A percentile compares a stretch with the other conserved stretches of the same genome.
Conservation (phyloP, 2,329 filamentous ascomycete genomes). For the Fusarium sp. region DNA sequence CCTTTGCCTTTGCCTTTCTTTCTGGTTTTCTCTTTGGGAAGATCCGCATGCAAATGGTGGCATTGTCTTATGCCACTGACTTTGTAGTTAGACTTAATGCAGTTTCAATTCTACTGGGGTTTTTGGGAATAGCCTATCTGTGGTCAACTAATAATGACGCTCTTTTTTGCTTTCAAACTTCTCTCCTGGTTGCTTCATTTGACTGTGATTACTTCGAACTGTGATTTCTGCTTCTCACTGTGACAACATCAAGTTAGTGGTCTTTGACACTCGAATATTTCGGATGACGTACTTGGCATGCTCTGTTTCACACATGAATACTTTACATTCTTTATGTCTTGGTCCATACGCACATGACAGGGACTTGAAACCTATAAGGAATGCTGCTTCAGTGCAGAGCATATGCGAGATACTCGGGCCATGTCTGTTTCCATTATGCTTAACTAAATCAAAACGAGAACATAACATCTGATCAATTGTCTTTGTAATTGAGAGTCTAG, state of each 20-base stretch:
- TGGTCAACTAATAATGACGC: slow-evolving; percentile 14
- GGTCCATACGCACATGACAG: background rate
- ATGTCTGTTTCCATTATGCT: too few species aligned
- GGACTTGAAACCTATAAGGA: background rate
- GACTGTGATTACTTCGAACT: too few species aligned
- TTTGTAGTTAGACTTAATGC: slow-evolving; percentile 30
- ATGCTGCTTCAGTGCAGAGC: background rate
- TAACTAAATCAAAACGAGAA: too few species aligned
- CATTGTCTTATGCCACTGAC: slow-evolving; percentile 18
- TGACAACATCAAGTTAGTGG: background rate
- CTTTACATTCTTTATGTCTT: background rate
- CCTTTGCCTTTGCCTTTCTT: slow-evolving; percentile 3
- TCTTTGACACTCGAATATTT: background rate
- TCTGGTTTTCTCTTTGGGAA: slow-evolving; percentile 27
- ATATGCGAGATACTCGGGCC: background rate
- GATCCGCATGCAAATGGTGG: slow-evolving; percentile 12
- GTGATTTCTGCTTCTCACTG: background rate
- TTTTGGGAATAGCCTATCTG: slow-evolving; percentile 26
- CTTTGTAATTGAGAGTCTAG: too few species aligned
- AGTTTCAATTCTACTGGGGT: slow-evolving; percentile 23
- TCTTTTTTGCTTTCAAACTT: slow-evolving; percentile 1
- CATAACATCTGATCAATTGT: too few species aligned
- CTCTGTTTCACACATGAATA: background rate
- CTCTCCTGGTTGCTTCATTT: background rate
- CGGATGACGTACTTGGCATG: background rate